Base-by-base conservation (phyloP, 2,329 filamentous ascomycete species). In the Colletotrichum simmondsii region DNA sequence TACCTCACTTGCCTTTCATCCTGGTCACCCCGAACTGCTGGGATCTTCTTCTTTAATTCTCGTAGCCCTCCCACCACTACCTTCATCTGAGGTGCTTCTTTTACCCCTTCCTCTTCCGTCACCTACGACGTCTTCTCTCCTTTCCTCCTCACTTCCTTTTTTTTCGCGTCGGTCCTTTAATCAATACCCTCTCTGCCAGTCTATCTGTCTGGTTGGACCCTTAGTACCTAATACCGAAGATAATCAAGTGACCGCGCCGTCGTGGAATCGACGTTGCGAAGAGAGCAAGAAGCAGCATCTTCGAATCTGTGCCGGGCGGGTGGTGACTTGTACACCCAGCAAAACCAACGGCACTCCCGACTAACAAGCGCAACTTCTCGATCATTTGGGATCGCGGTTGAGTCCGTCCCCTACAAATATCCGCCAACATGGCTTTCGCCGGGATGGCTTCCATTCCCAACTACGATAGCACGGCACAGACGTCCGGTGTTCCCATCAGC, bases 381-480 rank as follows among this genome's bases (percentile, higher is more conserved):
- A 52, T 19, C 2, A 32, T 26, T 37, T 42, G 49, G 67, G 42
- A 59, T n/a, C 58, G 37, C 61, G 53, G 67, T n/a, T n/a, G 19
- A 54, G 12, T 24, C 54, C 28, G 60, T 19, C n/a, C 24, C 61
- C 28, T 49, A 53, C 54, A 2, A 42, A n/a, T 19, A 42, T 7
- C 24, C 24, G 26, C 60, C 14, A 32, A 19, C 22, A 86, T 87
- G 85, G 84, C 85, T 62, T 83, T 86, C 68, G 77, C 81, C 63
- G 84, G 81, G n/a, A 61, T 77, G 69, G 77, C 78, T 35, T 80
- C 80, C 77, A 80, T 83, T 75, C 85, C 85, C 71, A 83, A 85
- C 77, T 85, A 88, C 77, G 87, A 89, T 77, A 82, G 80, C 75
- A 87, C 87, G 30, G 84, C 85, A 12, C 84, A 86, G 74, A 80